These are phyloP conservation scores for Lachancea dasiensis DNA, from an alignment of 805 yeast species.

Conservation along the genomic window DNA sequence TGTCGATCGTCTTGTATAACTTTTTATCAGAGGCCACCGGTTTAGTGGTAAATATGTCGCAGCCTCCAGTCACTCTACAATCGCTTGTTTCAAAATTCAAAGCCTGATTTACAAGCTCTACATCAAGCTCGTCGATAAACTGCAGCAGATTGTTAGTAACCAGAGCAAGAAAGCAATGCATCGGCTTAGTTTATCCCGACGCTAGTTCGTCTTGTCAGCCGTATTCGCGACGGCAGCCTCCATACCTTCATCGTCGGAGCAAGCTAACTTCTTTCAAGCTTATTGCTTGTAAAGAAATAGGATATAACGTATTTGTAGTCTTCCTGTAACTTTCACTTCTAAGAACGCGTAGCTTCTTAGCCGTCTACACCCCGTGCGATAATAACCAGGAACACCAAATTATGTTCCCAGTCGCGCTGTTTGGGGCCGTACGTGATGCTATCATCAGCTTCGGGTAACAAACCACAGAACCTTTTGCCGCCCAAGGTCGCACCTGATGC, in stretches of 20 bases:
- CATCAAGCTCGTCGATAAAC: constrained; percentile 90
- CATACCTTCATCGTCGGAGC: constrained; percentile 10
- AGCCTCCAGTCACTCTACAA: constrained; percentile 75
- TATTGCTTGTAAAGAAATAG: no score
- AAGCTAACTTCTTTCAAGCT: no score
- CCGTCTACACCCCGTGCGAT: constrained; percentile 1
- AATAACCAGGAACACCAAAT: not conserved
- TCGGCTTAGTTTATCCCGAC: no score
- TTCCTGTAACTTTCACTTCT: no score
- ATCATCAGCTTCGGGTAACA: constrained; percentile 1
- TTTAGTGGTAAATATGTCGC: constrained; percentile 91
- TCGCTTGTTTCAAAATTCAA: constrained; percentile 73
- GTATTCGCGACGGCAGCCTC: not conserved
- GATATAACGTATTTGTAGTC: no score
- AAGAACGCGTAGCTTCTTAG: no score
- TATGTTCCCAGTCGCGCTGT: constrained; percentile 1
- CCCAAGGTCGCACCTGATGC: no score
- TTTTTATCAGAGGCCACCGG: constrained; percentile 88
- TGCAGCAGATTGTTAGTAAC: constrained; percentile 24
- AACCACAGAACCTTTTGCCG: no score
- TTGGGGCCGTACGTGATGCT: not conserved
- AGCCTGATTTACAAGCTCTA: constrained; percentile 85
- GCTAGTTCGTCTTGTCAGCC: no score
- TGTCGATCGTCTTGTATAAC: constrained; percentile 79
- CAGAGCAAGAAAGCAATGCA: no score